These are phyloP conservation scores for Cardamine occulta DNA, from an alignment of 345 rosid genomes.

Conservation along the genomic window DNA sequence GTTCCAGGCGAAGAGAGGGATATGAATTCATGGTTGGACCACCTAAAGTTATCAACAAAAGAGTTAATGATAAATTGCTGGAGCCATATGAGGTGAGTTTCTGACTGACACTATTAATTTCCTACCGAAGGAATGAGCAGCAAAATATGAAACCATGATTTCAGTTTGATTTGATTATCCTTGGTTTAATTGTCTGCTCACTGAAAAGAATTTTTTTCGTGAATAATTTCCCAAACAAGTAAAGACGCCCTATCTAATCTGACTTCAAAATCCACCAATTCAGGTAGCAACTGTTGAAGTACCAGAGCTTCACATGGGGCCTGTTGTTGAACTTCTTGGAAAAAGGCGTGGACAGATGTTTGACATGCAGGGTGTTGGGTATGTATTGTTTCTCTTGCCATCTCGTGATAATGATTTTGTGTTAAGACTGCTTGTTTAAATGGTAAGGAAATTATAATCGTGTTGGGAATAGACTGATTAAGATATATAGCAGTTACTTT, in stretches of 20 bases:
- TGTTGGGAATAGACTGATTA: not conserved
- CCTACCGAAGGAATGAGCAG: conserved; percentile 16
- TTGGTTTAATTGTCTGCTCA: conserved; percentile 3
- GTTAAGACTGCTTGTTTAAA: conserved; percentile 4
- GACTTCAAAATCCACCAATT: conserved; percentile 31
- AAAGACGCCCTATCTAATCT: conserved; percentile 1
- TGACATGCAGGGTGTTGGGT: conserved; percentile 94
- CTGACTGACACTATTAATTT: conserved; percentile 16
- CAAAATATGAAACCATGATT: conserved; percentile 21
- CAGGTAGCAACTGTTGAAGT: conserved; percentile 95
- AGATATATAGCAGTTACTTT: not conserved
- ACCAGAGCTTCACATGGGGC: conserved; percentile 91
- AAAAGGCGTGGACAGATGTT: conserved; percentile 94
- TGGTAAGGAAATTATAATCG: not conserved
- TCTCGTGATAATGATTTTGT: conserved; percentile 13
- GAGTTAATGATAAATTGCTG: conserved; percentile 68
- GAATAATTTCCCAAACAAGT: not conserved
- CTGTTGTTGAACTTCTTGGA: conserved; percentile 98
- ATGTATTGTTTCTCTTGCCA: conserved; percentile 33
- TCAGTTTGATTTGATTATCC: conserved; percentile 19
- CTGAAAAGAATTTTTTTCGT: not conserved
- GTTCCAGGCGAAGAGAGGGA: conserved; percentile 96
- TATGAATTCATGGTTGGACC: conserved; percentile 99
- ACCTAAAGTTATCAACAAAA: conserved; percentile 92
- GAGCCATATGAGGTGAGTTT: conserved; percentile 88